Conservation (phyloP, 768 basidiomycete genomes). For the Lactarius hengduanensis region DNA sequence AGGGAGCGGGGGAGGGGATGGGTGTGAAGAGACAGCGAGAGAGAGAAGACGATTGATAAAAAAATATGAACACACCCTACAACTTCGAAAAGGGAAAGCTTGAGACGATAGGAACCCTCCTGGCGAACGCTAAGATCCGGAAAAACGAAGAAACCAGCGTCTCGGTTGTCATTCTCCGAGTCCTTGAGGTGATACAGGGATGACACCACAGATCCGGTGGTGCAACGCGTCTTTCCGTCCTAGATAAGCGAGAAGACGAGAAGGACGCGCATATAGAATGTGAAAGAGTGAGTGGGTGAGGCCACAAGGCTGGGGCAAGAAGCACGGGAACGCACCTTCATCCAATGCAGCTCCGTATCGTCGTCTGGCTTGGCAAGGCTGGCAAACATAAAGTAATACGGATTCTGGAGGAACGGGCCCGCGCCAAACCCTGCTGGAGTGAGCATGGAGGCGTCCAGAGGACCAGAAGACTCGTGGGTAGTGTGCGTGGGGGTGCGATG, state of each 20-base stretch:
- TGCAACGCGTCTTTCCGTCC: constrained; percentile 90
- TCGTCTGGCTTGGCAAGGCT: constrained; percentile 86
- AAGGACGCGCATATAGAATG: constrained; percentile 2
- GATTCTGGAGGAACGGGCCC: constrained; percentile 77
- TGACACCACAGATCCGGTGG: constrained; percentile 88
- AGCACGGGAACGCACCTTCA: constrained; percentile 50
- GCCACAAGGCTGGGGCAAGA: not conserved
- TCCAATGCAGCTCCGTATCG: constrained; percentile 85
- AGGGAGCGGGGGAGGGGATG: not conserved
- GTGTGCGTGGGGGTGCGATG: constrained; percentile 16
- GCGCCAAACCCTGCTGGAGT: constrained; percentile 40
- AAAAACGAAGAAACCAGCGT: constrained; percentile 95
- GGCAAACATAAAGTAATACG: constrained; percentile 96
- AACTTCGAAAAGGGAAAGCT: constrained; percentile 83
- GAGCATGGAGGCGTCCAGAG: constrained; percentile 26
- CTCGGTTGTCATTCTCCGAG: constrained; percentile 54
- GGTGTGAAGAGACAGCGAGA: constrained; percentile 9
- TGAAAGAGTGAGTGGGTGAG: constrained; percentile 8
- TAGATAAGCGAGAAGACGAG: constrained; percentile 33
- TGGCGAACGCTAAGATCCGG: constrained; percentile 91
- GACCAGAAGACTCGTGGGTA: constrained; percentile 11
- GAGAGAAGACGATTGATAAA: constrained; percentile 9
- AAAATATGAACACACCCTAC: constrained; percentile 63
- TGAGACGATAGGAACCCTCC: constrained; percentile 83
- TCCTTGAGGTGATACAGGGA: constrained; percentile 86